Evolutionary conservation across 768 basidiomycete genomes (phyloP).

Genomic region (Lactarius evosmus): DNA sequence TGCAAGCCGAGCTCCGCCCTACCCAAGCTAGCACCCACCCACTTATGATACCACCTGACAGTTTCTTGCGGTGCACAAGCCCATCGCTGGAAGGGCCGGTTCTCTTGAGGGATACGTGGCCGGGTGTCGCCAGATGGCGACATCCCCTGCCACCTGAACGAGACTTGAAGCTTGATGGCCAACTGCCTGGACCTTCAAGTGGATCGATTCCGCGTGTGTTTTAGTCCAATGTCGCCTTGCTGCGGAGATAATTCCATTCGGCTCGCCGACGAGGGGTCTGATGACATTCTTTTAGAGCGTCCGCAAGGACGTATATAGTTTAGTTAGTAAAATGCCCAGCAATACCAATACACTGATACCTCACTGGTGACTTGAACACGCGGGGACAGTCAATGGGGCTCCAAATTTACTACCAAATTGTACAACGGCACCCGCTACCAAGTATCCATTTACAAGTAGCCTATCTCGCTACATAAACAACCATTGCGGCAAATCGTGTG

Average conservation of each 20-base stretch:
- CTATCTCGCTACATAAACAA: conserved; percentile 3
- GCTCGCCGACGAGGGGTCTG: background rate
- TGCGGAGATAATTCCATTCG: background rate
- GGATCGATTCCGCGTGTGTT: background rate
- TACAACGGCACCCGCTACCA: background rate
- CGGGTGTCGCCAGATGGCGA: background rate
- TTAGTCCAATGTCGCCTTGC: background rate
- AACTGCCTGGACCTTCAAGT: background rate
- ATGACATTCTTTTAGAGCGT: background rate
- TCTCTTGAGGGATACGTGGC: background rate
- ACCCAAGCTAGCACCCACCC: background rate
- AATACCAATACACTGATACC: background rate
- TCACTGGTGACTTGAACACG: background rate
- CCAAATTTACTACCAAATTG: background rate
- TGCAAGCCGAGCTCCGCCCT: background rate
- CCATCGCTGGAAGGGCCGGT: background rate
- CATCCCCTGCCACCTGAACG: background rate
- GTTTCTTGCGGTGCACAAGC: background rate
- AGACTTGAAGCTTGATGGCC: background rate
- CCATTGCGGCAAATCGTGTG: background rate
- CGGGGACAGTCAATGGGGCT: background rate
- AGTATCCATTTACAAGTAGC: conserved; percentile 3
- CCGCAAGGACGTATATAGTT: background rate
- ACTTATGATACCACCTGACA: background rate
- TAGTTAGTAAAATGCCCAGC: background rate